Evolutionary conservation across 2,329 filamentous ascomycete species (phyloP).

Genomic region (Trichocomaceae sp.): DNA sequence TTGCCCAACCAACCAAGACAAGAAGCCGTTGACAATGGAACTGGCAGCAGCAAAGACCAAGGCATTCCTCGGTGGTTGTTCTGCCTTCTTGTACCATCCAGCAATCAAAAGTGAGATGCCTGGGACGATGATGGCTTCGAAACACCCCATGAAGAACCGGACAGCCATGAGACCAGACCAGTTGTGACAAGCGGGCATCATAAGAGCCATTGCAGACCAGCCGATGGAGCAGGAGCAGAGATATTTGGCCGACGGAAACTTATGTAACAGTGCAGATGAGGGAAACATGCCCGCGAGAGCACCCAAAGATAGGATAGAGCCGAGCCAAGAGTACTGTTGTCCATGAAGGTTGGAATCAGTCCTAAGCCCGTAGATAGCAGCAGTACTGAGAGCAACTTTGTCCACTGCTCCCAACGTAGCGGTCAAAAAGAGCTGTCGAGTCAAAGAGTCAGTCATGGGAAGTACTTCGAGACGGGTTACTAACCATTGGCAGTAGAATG

Average conservation of each 20-base stretch:
- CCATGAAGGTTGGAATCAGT: conserved; percentile 38
- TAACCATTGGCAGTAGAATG: conserved; percentile 50
- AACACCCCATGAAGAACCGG: conserved; percentile 27
- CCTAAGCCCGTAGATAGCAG: conserved; percentile 48
- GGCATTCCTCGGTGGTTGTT: conserved; percentile 30
- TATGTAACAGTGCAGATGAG: conserved; percentile 37
- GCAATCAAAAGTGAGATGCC: conserved; percentile 30
- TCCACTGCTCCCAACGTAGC: conserved; percentile 25
- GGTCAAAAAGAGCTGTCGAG: conserved; percentile 15
- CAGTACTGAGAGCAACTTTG: conserved; percentile 28
- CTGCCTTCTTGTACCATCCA: conserved; percentile 33
- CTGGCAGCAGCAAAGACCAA: conserved; percentile 32
- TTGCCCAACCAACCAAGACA: not conserved
- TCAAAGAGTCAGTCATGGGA: not conserved
- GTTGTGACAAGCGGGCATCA: not conserved
- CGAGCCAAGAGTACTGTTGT: conserved; percentile 47
- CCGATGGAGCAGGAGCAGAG: conserved; percentile 1
- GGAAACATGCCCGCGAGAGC: conserved; percentile 41
- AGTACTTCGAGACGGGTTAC: conserved; percentile 18
- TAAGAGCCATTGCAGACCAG: conserved; percentile 1
- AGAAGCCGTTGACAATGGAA: conserved; percentile 24
- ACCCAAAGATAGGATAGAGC: conserved; percentile 24
- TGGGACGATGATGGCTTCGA: conserved; percentile 31
- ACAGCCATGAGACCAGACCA: conserved; percentile 1
- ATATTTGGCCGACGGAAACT: conserved; percentile 28